Conservation (phyloP, 805 yeast genomes). For the Ogataea corticis region DNA sequence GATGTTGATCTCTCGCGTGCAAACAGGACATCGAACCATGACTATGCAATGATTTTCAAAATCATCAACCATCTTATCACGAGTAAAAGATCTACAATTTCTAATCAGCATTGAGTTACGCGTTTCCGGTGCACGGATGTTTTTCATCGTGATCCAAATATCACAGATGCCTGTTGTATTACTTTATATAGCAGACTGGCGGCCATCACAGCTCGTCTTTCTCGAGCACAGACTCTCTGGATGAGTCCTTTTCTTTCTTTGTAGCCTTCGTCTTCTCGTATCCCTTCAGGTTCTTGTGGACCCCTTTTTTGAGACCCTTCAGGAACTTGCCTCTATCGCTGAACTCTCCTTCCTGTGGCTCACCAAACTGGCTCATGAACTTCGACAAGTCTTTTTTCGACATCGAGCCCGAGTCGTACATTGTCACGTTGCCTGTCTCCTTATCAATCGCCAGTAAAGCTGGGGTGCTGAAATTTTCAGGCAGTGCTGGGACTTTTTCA, state of each 20-base stretch:
- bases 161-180: no score
- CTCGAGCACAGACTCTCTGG: conserved; percentile 3
- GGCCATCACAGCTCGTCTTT: conserved; percentile 22
- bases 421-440: conserved; percentile 18
- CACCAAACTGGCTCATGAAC: conserved; percentile 33
- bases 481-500: conserved; percentile 19
- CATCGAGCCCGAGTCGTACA: conserved; percentile 32
- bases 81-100: background rate
- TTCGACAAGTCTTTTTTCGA: conserved; percentile 34
- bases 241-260: conserved; percentile 12
- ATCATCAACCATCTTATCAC: no score
- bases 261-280: conserved; percentile 24
- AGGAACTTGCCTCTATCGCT: conserved; percentile 29
- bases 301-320: conserved; percentile 24
- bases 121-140: background rate
- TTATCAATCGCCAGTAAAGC: conserved; percentile 25
- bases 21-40: conserved; percentile 39
- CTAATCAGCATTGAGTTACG: background rate
- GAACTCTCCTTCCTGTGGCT: conserved; percentile 37
- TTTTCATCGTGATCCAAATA: no score
- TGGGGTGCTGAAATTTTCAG: conserved; percentile 24
- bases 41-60: background rate
- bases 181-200: no score
- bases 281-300: conserved; percentile 22
- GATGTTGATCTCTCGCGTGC: conserved; percentile 30